Percentiles rank a stretch among this genome's conserved stretches.
phyloP scores from a whole-genome alignment of 1,139 yeast species.

The Suhomyces choctaworum region DNA sequence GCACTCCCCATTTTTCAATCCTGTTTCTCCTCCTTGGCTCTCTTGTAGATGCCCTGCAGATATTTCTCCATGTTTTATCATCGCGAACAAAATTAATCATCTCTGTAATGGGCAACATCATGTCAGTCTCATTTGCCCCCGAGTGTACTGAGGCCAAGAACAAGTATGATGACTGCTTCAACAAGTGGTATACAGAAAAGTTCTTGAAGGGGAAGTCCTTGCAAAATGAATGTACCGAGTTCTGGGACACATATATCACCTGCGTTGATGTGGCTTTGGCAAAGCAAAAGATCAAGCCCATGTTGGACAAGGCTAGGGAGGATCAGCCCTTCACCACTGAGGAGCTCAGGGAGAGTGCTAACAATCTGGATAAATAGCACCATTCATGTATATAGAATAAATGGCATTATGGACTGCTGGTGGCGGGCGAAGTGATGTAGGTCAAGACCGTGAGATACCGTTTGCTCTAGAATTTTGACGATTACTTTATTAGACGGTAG shows the following conservation, averaged over 20 bases:
- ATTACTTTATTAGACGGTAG: too few relatives aligned
- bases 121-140: constrained; percentile 96
- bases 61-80: too few relatives aligned
- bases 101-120: constrained; percentile 63
- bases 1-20: too few relatives aligned
- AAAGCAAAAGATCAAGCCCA: constrained; percentile 73
- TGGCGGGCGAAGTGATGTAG: too few relatives aligned
- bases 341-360: constrained; percentile 30
- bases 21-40: too few relatives aligned
- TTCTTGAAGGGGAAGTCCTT: constrained; percentile 69
- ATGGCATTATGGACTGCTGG: too few relatives aligned
- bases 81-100: constrained; percentile 3
- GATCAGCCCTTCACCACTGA: constrained; percentile 74
- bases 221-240: constrained; percentile 84
- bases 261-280: constrained; percentile 79
- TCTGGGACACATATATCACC: constrained; percentile 83
- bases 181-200: constrained; percentile 93
- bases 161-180: constrained; percentile 89
- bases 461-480: too few relatives aligned
- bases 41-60: too few relatives aligned
- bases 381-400: background rate
- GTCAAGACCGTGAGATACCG: too few relatives aligned
- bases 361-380: constrained; percentile 8
- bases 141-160: constrained; percentile 89
- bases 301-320: constrained; percentile 85